These are phyloP conservation scores for Cylindrotheca fusiformis DNA, from an alignment of 108 stramenopile species.

Conservation along the genomic window DNA sequence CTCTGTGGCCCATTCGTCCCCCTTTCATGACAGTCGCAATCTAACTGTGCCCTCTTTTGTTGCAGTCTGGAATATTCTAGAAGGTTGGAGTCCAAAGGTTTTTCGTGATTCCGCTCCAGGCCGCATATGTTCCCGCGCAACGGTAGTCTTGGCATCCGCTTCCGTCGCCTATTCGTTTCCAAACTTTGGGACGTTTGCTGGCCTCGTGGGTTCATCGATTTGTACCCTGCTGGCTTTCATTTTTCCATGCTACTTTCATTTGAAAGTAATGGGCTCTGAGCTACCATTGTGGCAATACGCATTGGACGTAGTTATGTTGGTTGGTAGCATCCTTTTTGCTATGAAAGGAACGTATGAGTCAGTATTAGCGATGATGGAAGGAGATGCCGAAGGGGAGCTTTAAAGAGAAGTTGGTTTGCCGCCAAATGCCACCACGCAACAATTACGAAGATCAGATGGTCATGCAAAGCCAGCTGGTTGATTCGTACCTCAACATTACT, in stretches of 20 bases:
- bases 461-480: too few species aligned
- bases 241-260: slow-evolving; percentile 65
- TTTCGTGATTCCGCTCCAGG: slow-evolving; percentile 23
- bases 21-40: background rate
- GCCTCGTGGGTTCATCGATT: slow-evolving; percentile 67
- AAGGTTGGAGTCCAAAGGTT: slow-evolving; percentile 19
- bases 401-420: background rate
- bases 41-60: too few species aligned
- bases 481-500: too few species aligned
- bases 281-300: slow-evolving; percentile 34
- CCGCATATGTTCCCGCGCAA: slow-evolving; percentile 28
- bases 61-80: slow-evolving; percentile 41
- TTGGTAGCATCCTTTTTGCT: slow-evolving; percentile 58
- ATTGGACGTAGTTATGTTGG: slow-evolving; percentile 46
- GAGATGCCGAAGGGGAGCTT: slow-evolving; percentile 16
- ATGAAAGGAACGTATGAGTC: slow-evolving; percentile 60
- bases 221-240: slow-evolving; percentile 76
- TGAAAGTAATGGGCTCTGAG: slow-evolving; percentile 51
- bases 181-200: slow-evolving; percentile 72
- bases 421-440: too few species aligned
- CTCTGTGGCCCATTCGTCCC: slow-evolving; percentile 6
- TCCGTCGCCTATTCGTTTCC: slow-evolving; percentile 61
- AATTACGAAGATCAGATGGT: too few species aligned
- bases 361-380: slow-evolving; percentile 37
- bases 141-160: slow-evolving; percentile 49